Evolutionary conservation across 2,329 filamentous ascomycete genomes (phyloP).

Genomic region (Stagonosporopsis tanaceti): DNA sequence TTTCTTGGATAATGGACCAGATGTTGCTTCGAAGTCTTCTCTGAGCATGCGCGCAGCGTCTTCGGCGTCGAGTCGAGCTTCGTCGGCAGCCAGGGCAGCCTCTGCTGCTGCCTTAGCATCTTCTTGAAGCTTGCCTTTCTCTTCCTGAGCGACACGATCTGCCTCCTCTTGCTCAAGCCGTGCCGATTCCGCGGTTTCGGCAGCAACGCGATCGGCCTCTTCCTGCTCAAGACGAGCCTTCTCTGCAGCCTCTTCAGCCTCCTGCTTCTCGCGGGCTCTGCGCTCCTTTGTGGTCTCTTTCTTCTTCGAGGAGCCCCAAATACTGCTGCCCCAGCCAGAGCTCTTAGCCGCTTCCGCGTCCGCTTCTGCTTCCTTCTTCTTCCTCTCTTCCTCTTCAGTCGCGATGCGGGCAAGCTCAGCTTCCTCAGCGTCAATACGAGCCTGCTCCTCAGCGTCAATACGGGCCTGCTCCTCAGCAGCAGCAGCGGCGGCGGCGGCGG

Average conservation of each 20-base stretch:
- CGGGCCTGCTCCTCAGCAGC: constrained; percentile 29
- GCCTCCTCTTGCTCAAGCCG: constrained; percentile 30
- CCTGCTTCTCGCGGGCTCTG: constrained; percentile 44
- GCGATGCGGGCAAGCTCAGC: constrained; percentile 33
- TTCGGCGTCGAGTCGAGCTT: constrained; percentile 20
- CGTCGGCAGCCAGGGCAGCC: constrained; percentile 32
- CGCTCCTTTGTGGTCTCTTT: constrained; percentile 46
- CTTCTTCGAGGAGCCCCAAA: constrained; percentile 48
- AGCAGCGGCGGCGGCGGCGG: constrained; percentile 29
- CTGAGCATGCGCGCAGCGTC: constrained; percentile 21
- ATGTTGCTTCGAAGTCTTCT: constrained; percentile 31
- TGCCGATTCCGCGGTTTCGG: constrained; percentile 32
- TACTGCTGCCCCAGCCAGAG: constrained; percentile 30
- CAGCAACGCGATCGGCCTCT: constrained; percentile 21
- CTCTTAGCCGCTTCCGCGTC: constrained; percentile 38
- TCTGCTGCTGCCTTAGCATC: constrained; percentile 28
- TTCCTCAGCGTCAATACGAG: constrained; percentile 16
- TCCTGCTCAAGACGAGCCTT: constrained; percentile 26
- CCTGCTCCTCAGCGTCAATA: constrained; percentile 17
- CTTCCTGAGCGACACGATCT: constrained; percentile 29
- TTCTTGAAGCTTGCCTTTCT: constrained; percentile 40
- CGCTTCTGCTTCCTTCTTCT: constrained; percentile 23
- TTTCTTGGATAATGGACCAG: constrained; percentile 43
- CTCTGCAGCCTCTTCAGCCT: constrained; percentile 20
- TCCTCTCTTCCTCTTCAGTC: constrained; percentile 37